These are phyloP conservation scores for Tolypocladium capitatum DNA, from an alignment of 2,329 filamentous ascomycete species.

Conservation along the genomic window DNA sequence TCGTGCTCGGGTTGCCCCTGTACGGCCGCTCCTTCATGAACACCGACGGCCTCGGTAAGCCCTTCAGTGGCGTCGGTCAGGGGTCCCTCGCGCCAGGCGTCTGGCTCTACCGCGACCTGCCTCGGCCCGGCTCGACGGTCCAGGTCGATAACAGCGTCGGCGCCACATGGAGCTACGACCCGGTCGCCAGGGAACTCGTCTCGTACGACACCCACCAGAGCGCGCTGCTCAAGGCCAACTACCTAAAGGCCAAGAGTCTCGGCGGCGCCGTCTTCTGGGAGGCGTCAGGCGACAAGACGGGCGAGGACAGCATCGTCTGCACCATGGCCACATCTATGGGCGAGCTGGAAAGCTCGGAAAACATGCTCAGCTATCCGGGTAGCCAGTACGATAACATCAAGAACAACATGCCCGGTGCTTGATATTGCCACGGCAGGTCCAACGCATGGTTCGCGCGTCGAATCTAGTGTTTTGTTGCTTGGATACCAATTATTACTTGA, in stretches of 20 bases:
- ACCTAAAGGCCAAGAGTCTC: conserved; percentile 44
- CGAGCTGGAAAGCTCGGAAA: conserved; percentile 24
- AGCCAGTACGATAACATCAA: conserved; percentile 47
- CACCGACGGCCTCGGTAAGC: conserved; percentile 52
- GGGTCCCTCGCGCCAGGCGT: conserved; percentile 47
- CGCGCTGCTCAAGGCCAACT: conserved; percentile 47
- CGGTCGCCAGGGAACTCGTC: conserved; percentile 44
- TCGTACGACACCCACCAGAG: conserved; percentile 53
- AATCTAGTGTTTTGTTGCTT: not conserved
- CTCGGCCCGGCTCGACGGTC: conserved; percentile 43
- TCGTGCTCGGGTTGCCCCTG: conserved; percentile 63
- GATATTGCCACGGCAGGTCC: not conserved
- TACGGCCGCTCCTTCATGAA: conserved; percentile 65
- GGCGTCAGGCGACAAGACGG: conserved; percentile 49
- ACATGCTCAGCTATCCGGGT: conserved; percentile 40
- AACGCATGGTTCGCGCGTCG: not conserved
- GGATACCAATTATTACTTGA: not conserved
- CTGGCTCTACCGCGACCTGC: conserved; percentile 63
- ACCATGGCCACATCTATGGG: conserved; percentile 34
- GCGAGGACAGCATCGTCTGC: conserved; percentile 42
- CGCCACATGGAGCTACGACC: conserved; percentile 62
- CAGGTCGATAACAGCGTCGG: conserved; percentile 41
- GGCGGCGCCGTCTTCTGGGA: conserved; percentile 83
- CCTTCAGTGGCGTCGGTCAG: conserved; percentile 49
- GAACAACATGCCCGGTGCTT: conserved; percentile 7